Evolutionary conservation across 1,284 basidiomycete species (phyloP), one percentile per base, ranked within the genome.

Genomic region (Neonothopanus nambi): DNA sequence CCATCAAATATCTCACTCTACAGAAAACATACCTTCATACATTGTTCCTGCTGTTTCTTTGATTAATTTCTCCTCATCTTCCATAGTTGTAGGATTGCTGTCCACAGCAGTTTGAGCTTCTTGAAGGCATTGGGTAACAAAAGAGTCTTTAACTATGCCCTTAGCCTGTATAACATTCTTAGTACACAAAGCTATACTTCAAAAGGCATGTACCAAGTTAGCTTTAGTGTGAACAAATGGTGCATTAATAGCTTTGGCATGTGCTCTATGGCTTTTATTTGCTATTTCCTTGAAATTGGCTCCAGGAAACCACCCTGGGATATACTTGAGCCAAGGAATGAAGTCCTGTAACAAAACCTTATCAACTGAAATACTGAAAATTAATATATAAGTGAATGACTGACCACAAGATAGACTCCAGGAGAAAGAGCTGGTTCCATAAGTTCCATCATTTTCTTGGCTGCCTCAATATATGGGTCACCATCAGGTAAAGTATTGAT

Each of bases 281-380:
- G 51, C 51, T 38, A 38, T 37, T 23, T 20, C 18, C 37, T 56
- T 39, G 28, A 56, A 56, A 5, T 24, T 42, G 9, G 41, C 56
- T 6, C 46, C 47, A 9, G 48, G 57, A 11, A 52, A 48, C 53
- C 47, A 50, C 9, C 24, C 28, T 12, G 55, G 55, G 15, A 33
- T 65, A 47, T 63, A 57, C 23, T 60, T 60, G 37, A 69, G 57
- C 15, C 63, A 55, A 6, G 65, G 65, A 18, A 67, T 42, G 2
- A 59, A 28, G 52, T 68, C 52, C 47, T 49, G 30, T 5, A 40
- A 20, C n/a, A n/a, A n/a, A n/a, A n/a, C n/a, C n/a, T n/a, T n/a
- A n/a, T n/a, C n/a, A n/a, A n/a, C n/a, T n/a, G n/a, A n/a, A n/a
- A n/a, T n/a, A n/a, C n/a, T n/a, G 33, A 24, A 13, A 15, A 11